Evolutionary conservation across 495 filamentous ascomycete species (phyloP).

Genomic region (Aspergillus olivimuriae): DNA sequence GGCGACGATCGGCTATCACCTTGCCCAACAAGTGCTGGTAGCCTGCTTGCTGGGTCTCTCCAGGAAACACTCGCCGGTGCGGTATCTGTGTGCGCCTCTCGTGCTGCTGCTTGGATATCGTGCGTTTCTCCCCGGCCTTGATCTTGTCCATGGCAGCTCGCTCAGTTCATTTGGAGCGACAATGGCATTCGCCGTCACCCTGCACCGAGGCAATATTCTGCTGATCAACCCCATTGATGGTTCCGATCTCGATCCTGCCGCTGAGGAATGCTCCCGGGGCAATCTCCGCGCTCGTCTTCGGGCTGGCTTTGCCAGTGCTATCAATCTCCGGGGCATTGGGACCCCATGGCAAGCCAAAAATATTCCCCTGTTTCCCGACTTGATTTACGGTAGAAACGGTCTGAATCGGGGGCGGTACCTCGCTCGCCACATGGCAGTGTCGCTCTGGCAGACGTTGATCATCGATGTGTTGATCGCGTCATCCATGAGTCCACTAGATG

Average conservation of each 20-base stretch:
- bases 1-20: not conserved
- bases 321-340: slow-evolving; percentile 3
- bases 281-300: not conserved
- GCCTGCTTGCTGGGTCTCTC: not conserved
- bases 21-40: not conserved
- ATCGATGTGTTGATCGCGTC: not conserved
- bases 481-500: not conserved
- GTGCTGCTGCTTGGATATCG: not conserved
- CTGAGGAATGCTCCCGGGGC: not conserved
- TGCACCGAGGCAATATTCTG: not conserved
- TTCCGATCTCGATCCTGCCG: not conserved
- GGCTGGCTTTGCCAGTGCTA: not conserved
- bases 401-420: not conserved
- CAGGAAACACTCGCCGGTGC: not conserved
- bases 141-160: not conserved
- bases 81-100: not conserved
- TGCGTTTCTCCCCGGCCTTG: not conserved
- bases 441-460: not conserved
- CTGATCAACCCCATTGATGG: not conserved
- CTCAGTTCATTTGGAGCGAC: no score
- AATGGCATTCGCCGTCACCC: no score
- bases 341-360: slow-evolving; percentile 8
- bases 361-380: not conserved
- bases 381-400: not conserved
- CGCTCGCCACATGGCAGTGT: not conserved